These are phyloP conservation scores for Populus pruinosa DNA, from an alignment of 345 rosid genomes.

Conservation along the genomic window DNA sequence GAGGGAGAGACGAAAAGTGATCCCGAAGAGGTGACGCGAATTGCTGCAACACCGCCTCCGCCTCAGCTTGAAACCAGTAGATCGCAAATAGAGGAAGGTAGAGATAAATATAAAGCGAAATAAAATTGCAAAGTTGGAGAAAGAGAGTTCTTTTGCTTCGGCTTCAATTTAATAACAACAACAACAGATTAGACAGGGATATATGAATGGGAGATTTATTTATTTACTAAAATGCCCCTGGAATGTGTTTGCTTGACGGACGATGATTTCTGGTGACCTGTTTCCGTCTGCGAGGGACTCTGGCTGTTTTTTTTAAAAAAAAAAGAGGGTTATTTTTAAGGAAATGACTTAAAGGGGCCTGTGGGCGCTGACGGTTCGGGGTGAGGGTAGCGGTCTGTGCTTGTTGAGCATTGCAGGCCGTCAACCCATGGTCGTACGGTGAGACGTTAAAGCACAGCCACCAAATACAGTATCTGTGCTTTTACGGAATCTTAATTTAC, in stretches of 20 bases:
- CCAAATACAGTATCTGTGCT: not conserved
- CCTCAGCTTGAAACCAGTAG: not conserved
- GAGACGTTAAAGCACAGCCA: constrained; percentile 21
- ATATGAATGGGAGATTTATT: not conserved
- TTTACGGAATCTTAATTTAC: not conserved
- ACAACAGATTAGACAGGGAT: not conserved
- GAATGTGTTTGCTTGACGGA: not conserved
- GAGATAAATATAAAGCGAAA: not conserved
- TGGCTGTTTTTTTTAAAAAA: too few species aligned
- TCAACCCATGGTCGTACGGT: not conserved
- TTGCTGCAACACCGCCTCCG: constrained; percentile 8
- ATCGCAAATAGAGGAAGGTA: not conserved
- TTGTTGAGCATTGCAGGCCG: not conserved
- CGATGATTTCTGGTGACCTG: not conserved
- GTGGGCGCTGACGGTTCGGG: too few species aligned
- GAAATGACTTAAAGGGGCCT: too few species aligned
- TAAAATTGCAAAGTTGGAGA: not conserved
- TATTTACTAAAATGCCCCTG: constrained; percentile 1
- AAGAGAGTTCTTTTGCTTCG: not conserved
- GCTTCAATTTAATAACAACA: not conserved
- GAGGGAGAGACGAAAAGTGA: not conserved
- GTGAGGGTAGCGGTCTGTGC: not conserved
- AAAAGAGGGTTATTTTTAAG: not conserved
- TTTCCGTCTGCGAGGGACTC: not conserved
- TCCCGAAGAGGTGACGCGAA: constrained; percentile 14